phyloP scores from a whole-genome alignment of 495 filamentous ascomycete genomes.

The Aspergillus nanangensis region DNA sequence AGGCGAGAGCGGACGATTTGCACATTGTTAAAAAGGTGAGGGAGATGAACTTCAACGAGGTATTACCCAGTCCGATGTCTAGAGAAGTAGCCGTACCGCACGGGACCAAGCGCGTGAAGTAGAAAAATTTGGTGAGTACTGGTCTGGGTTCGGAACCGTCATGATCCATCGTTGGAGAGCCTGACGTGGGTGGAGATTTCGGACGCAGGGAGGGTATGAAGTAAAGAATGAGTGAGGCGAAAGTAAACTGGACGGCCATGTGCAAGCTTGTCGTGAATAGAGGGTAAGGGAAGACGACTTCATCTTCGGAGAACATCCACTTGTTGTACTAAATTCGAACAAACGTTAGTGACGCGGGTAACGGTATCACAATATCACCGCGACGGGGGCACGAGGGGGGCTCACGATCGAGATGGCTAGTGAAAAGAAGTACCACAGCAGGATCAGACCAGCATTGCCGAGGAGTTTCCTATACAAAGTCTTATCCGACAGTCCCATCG shows the following conservation, averaged over 20 bases:
- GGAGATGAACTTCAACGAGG: conserved; percentile 89
- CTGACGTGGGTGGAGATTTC: conserved; percentile 40
- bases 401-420: conserved; percentile 91
- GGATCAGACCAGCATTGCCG: conserved; percentile 73
- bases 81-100: conserved; percentile 92
- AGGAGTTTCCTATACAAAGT: conserved; percentile 62
- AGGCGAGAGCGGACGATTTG: conserved; percentile 93
- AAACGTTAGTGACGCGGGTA: background rate
- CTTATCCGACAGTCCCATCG: conserved; percentile 49
- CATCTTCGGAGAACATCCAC: conserved; percentile 94
- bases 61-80: conserved; percentile 96
- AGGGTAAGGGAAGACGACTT: conserved; percentile 88
- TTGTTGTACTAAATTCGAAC: conserved; percentile 80
- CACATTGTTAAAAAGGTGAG: conserved; percentile 99
- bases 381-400: conserved; percentile 2
- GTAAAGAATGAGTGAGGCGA: conserved; percentile 75
- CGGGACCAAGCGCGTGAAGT: conserved; percentile 85
- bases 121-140: conserved; percentile 84
- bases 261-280: conserved; percentile 94
- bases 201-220: conserved; percentile 83
- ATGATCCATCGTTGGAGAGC: conserved; percentile 40
- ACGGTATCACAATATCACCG: background rate
- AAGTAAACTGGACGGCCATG: conserved; percentile 91
- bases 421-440: conserved; percentile 91
- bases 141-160: conserved; percentile 51